These are phyloP conservation scores for Alternaria postmessia DNA, from an alignment of 2,329 filamentous ascomycete species.

Conservation along the genomic window DNA sequence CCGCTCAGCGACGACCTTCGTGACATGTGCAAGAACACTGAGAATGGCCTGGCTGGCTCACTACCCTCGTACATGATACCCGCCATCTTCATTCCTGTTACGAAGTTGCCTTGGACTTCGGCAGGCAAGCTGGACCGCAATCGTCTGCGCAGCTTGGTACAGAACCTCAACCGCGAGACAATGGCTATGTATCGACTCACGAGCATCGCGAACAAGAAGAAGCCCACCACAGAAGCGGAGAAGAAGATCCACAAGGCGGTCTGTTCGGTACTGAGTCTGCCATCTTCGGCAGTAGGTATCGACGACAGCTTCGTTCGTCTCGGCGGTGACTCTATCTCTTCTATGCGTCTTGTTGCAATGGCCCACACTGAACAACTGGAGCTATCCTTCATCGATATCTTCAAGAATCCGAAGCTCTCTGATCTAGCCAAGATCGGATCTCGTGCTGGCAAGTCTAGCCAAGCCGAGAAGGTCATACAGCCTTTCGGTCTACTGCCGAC, in stretches of 20 bases:
- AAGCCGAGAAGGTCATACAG: slow-evolving; percentile 20
- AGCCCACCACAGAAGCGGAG: slow-evolving; percentile 36
- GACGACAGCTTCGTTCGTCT: slow-evolving; percentile 49
- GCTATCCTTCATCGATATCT: slow-evolving; percentile 43
- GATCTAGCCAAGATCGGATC: slow-evolving; percentile 40
- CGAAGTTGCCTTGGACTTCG: slow-evolving; percentile 43
- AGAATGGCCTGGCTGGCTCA: slow-evolving; percentile 39
- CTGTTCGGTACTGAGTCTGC: slow-evolving; percentile 38
- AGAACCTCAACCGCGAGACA: slow-evolving; percentile 39
- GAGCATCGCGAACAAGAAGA: slow-evolving; percentile 39
- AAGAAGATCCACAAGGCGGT: slow-evolving; percentile 44
- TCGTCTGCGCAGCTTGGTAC: slow-evolving; percentile 35
- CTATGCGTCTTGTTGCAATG: slow-evolving; percentile 43
- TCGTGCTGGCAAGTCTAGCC: slow-evolving; percentile 1
- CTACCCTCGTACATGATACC: slow-evolving; percentile 49
- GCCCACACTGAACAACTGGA: slow-evolving; percentile 38
- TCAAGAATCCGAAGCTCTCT: slow-evolving; percentile 41
- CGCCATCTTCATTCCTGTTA: slow-evolving; percentile 42
- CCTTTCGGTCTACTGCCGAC: slow-evolving; percentile 34
- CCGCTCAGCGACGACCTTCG: slow-evolving; percentile 36
- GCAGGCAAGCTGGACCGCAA: slow-evolving; percentile 47
- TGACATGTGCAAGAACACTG: slow-evolving; percentile 40
- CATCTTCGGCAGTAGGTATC: slow-evolving; percentile 34
- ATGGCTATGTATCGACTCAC: slow-evolving; percentile 42
- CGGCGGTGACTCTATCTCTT: slow-evolving; percentile 42